Conservation (phyloP, 2,329 filamentous ascomycete genomes). For the Phaeomoniella chlamydospora region DNA sequence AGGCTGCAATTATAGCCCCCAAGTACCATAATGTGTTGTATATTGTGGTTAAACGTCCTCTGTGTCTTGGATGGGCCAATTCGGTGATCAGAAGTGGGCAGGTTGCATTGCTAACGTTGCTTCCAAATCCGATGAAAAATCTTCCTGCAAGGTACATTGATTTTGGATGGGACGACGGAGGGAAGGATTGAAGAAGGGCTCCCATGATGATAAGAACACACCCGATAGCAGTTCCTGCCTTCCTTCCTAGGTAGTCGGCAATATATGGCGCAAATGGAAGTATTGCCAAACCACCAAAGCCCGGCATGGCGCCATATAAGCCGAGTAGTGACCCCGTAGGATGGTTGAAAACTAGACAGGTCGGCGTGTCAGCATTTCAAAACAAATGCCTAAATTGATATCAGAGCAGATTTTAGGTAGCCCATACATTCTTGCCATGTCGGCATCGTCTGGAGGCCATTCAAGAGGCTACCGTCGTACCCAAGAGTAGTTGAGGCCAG, state of each 20-base stretch:
- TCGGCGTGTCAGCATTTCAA: no score
- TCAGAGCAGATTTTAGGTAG: no score
- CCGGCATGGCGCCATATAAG: constrained; percentile 4
- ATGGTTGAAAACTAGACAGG: no score
- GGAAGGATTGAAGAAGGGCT: constrained; percentile 5
- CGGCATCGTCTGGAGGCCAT: no score
- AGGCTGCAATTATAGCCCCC: constrained; percentile 15
- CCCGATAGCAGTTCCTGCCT: no score
- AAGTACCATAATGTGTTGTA: constrained; percentile 11
- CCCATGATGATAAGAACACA: no score
- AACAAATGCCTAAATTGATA: no score
- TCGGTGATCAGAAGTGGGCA: constrained; percentile 14
- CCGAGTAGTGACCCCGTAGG: constrained; percentile 8
- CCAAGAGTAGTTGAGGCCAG: no score
- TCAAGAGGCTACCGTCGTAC: no score
- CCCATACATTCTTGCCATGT: no score
- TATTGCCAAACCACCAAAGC: constrained; percentile 5
- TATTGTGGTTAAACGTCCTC: constrained; percentile 8
- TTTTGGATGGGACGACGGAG: no score
- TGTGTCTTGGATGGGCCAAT: constrained; percentile 12
- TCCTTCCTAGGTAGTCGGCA: no score
- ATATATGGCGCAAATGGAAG: constrained; percentile 2
- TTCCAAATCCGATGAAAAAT: constrained; percentile 16
- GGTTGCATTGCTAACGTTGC: constrained; percentile 13
- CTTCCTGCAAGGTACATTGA: constrained; percentile 15